Evolutionary conservation across 2,329 filamentous ascomycete genomes (phyloP).

Genomic region (Rhexocercosporidium sp.): DNA sequence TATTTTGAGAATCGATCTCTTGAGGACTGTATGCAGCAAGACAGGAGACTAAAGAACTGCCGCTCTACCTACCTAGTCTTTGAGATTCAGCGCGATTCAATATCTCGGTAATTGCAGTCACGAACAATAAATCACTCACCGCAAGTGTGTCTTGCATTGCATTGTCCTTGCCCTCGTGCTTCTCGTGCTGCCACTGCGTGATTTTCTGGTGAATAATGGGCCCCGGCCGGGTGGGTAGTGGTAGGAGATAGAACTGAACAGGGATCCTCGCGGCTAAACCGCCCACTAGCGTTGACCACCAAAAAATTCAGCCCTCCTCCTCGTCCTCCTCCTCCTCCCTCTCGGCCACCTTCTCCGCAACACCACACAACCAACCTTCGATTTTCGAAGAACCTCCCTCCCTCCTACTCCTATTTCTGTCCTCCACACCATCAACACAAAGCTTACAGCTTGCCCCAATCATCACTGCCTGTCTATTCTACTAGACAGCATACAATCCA

Average conservation of each 20-base stretch:
- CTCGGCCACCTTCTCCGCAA: neutral
- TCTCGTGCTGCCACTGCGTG: neutral
- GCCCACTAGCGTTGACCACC: neutral
- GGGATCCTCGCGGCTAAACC: slow-evolving; percentile 1
- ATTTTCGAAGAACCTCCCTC: neutral
- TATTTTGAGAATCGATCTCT: neutral
- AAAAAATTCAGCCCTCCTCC: neutral
- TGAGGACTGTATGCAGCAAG: too few species aligned
- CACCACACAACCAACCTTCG: neutral
- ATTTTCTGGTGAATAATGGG: neutral
- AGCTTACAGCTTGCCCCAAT: neutral
- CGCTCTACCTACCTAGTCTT: too few species aligned
- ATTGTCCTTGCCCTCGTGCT: neutral
- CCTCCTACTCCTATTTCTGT: slow-evolving; percentile 5
- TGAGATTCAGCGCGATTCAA: too few species aligned
- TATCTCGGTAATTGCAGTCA: neutral
- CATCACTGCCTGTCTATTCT: slow-evolving; percentile 8
- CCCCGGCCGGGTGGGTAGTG: neutral
- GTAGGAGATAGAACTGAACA: neutral
- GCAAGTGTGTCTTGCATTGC: neutral
- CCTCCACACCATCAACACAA: neutral
- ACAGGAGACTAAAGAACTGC: neutral
- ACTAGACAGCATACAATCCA: slow-evolving; percentile 7
- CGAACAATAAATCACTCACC: slow-evolving; percentile 13
- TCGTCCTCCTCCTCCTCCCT: neutral